Percentiles rank a stretch among this genome's conserved stretches.
Evolutionary conservation across 2,329 filamentous ascomycete genomes (phyloP).

Genomic region (Diaporthe capsici): DNA sequence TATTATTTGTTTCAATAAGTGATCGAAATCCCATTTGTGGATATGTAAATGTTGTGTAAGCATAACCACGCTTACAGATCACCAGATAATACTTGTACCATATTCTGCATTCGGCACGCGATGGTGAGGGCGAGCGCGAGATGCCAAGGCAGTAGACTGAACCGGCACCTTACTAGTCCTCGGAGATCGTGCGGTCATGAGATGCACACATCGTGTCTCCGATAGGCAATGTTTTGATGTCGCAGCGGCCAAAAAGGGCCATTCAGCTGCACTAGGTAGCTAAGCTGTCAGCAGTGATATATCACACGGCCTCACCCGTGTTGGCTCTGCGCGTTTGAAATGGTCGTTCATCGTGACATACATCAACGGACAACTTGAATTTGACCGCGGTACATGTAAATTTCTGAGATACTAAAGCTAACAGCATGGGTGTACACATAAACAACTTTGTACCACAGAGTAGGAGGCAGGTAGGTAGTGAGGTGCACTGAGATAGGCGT

Average conservation of each 20-base stretch:
- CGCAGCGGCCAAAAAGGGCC: not conserved
- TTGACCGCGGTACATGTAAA: not conserved
- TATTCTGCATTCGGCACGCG: conserved; percentile 5
- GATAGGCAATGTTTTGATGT: not conserved
- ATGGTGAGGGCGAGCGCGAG: conserved; percentile 13
- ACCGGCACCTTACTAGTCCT: not conserved
- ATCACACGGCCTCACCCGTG: not conserved
- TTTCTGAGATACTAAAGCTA: too few relatives aligned
- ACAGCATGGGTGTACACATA: too few relatives aligned
- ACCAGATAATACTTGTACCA: not conserved
- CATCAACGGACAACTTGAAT: not conserved
- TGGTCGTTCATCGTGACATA: too few relatives aligned
- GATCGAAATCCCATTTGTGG: not conserved
- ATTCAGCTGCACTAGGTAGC: not conserved
- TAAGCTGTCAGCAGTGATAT: not conserved
- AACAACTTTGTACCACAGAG: too few relatives aligned
- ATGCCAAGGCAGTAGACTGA: conserved; percentile 10
- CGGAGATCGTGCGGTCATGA: not conserved
- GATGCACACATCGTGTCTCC: too few relatives aligned
- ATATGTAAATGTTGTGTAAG: not conserved
- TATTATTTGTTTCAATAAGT: not conserved
- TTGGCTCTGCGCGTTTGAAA: too few relatives aligned
- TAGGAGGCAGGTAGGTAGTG: too few relatives aligned
- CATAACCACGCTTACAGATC: conserved; percentile 10
- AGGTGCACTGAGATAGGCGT: not conserved